Base-by-base conservation (phyloP, 108 stramenopile species). In the Cyclostephanos invisitatus region DNA sequence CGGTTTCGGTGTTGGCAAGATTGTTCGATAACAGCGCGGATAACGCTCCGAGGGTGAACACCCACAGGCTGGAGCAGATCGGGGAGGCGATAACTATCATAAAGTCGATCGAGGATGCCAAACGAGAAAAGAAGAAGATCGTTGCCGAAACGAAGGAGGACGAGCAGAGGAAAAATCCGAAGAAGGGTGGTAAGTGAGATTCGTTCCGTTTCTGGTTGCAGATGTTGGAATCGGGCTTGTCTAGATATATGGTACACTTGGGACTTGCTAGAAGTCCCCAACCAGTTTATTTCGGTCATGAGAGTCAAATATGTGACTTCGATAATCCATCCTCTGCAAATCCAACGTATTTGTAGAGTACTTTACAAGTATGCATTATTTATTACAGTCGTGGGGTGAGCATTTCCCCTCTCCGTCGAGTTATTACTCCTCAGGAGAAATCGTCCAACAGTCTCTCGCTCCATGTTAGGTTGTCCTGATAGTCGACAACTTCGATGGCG, bases 1-100 rank as follows among this genome's bases (percentile, higher is more conserved):
- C 77, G 5, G 82, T 83, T 35, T 55, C 49, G 38, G 60, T 71
- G 18, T 35, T 83, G 25, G 77, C 77, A 4, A 54, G 69, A 40
- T 64, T 83, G 56, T 83, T 83, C 68, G 77, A 78, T 49, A 47
- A 42, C 2, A 65, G 55, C 22, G 62, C 67, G 24, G 48, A 66
- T n/a, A 65, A 50, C 28, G 49, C 57, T 18, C 54, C 29, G 35
- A 70, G 51, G 76, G 76, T 66, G 32, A 77, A 77, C 65, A 70
- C 64, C 6, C 69, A 57, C 25, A 77, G 70, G 76, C 63, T 77
- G 49, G 76, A 70, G n/a, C 55, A 49, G 14, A 70, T 77, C 40
- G 76, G 76, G 20, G 51, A 77, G 58, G 76, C 76, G 17, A 77
- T 77, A 28, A 70, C 69, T 14, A 77, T 77, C 38, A 77, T 77